phyloP scores from a whole-genome alignment of 345 rosid genomes.

The Lumnitzera littorea region DNA sequence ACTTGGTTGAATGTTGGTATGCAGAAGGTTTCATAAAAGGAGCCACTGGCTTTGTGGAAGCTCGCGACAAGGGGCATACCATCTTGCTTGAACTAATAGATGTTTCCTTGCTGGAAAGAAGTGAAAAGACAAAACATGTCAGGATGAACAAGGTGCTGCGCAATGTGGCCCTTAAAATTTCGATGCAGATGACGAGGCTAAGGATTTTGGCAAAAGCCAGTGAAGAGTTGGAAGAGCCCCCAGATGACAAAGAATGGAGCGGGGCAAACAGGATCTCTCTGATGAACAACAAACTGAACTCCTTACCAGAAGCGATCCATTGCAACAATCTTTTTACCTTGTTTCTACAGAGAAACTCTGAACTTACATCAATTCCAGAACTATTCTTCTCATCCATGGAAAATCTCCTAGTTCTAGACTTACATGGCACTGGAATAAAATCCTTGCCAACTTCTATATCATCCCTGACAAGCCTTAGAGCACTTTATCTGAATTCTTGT shows the following conservation, averaged over 20 bases:
- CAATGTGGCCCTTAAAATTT: constrained; percentile 20
- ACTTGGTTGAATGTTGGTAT: constrained; percentile 23
- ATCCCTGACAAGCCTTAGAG: constrained; percentile 10
- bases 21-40: constrained; percentile 14
- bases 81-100: constrained; percentile 13
- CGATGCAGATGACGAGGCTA: not conserved
- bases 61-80: constrained; percentile 9
- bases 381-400: constrained; percentile 16
- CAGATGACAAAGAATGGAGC: constrained; percentile 10
- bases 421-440: constrained; percentile 14
- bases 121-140: constrained; percentile 13
- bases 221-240: not conserved
- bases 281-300: constrained; percentile 14
- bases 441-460: constrained; percentile 15
- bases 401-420: constrained; percentile 21
- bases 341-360: constrained; percentile 12
- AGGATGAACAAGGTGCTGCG: constrained; percentile 13
- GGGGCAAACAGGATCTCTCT: constrained; percentile 17
- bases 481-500: constrained; percentile 25
- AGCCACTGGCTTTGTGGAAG: constrained; percentile 6
- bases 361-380: constrained; percentile 10
- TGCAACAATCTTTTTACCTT: constrained; percentile 14
- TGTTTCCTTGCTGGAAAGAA: constrained; percentile 14
- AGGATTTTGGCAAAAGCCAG: constrained; percentile 7
- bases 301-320: constrained; percentile 12